These are phyloP conservation scores for Graphilbum ipis-grandicollis DNA, from an alignment of 2,329 filamentous ascomycete species.

Conservation along the genomic window DNA sequence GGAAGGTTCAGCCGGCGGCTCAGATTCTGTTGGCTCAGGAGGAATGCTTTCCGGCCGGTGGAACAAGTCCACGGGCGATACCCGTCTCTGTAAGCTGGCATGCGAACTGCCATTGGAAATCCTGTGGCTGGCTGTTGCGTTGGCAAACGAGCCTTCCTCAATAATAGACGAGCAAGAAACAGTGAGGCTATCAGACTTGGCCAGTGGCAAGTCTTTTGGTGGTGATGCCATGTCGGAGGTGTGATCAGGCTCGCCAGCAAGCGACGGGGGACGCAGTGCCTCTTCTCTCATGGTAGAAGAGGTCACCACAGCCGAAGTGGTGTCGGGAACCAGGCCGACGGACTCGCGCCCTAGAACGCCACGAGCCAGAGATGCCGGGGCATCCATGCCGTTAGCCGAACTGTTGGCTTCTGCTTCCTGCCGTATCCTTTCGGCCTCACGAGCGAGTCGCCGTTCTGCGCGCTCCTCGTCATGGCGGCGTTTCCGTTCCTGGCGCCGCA, in stretches of 20 bases:
- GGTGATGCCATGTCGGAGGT: neutral
- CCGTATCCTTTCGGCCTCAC: constrained; percentile 48
- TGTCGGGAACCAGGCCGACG: constrained; percentile 33
- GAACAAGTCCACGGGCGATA: constrained; percentile 18
- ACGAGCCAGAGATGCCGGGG: constrained; percentile 27
- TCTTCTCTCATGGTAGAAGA: constrained; percentile 31
- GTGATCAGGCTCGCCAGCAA: neutral
- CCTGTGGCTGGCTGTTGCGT: neutral
- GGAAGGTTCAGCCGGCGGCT: neutral
- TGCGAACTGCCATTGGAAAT: neutral
- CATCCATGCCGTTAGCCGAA: constrained; percentile 26
- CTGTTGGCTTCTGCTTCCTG: constrained; percentile 33
- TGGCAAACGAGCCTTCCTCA: neutral
- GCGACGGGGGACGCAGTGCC: neutral
- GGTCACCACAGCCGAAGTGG: constrained; percentile 36
- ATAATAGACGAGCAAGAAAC: neutral
- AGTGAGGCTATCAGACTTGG: neutral
- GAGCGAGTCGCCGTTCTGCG: constrained; percentile 45
- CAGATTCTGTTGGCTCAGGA: constrained; percentile 10
- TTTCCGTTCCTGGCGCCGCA: constrained; percentile 62
- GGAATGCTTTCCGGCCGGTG: constrained; percentile 32
- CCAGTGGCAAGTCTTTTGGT: neutral
- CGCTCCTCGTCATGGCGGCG: constrained; percentile 49
- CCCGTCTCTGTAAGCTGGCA: constrained; percentile 1
- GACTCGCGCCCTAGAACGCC: constrained; percentile 42